Conservation (phyloP, 2,329 filamentous ascomycete species). For the Ophiostoma himal-ulmi region DNA sequence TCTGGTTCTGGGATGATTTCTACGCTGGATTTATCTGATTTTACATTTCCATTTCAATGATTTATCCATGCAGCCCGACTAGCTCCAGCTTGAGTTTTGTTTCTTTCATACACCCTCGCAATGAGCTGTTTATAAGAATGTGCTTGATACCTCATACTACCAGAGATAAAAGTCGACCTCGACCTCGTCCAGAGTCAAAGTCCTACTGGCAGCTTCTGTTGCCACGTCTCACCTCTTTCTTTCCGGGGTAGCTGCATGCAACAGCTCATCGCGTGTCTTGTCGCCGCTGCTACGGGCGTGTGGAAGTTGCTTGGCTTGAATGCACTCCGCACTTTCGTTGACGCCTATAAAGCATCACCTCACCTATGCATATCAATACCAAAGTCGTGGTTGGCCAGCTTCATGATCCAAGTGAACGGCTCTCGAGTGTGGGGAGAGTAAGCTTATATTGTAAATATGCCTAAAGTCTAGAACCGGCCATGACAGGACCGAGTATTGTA, state of each 20-base stretch:
- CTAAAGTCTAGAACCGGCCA: background rate
- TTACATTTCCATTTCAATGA: background rate
- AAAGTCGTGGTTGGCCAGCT: background rate
- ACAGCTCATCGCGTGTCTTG: background rate
- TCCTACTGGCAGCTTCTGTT: background rate
- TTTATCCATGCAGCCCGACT: background rate
- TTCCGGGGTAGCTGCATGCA: background rate
- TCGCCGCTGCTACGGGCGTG: background rate
- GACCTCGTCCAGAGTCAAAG: background rate
- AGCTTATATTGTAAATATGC: background rate
- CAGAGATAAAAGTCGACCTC: too few relatives aligned
- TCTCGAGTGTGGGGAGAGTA: background rate
- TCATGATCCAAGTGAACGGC: background rate
- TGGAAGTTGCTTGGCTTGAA: background rate
- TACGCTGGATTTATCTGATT: background rate
- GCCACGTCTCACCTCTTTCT: background rate
- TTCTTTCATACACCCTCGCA: background rate
- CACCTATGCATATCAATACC: background rate
- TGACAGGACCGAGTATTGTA: background rate
- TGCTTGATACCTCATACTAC: background rate
- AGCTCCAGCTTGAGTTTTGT: background rate
- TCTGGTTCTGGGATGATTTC: background rate
- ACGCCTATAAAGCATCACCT: background rate
- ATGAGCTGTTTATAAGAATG: background rate
- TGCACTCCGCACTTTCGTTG: conserved; percentile 1